These are phyloP conservation scores for Lachancea quebecensis DNA, from an alignment of 805 yeast genomes.

Conservation along the genomic window DNA sequence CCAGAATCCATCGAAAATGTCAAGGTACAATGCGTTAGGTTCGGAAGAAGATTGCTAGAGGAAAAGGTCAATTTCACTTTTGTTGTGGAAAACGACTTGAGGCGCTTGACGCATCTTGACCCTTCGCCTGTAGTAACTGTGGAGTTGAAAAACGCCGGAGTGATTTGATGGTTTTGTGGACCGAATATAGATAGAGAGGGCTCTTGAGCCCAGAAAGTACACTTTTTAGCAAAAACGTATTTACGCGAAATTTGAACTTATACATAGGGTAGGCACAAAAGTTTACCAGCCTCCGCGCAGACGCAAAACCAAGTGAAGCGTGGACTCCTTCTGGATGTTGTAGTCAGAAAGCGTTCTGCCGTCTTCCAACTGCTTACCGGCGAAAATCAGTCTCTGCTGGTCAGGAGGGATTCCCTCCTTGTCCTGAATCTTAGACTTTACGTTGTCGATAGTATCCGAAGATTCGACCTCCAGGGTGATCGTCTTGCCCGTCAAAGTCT, in stretches of 20 bases:
- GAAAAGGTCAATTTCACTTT: slow-evolving; percentile 9
- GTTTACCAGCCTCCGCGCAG: slow-evolving; percentile 55
- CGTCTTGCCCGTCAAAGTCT: slow-evolving; percentile 96
- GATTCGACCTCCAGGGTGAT: slow-evolving; percentile 93
- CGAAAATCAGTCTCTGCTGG: slow-evolving; percentile 73
- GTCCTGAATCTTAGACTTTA: slow-evolving; percentile 77
- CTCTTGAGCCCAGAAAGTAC: too few relatives aligned
- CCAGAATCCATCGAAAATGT: slow-evolving; percentile 50
- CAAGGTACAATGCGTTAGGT: slow-evolving; percentile 41
- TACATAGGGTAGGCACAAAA: slow-evolving; percentile 2
- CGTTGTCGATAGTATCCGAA: slow-evolving; percentile 90
- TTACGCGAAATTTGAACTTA: background rate
- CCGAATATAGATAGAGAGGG: too few relatives aligned
- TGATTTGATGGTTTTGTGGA: background rate
- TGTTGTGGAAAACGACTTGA: slow-evolving; percentile 22
- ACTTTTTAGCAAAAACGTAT: slow-evolving; percentile 12
- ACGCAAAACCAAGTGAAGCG: slow-evolving; percentile 64
- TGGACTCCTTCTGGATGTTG: slow-evolving; percentile 68
- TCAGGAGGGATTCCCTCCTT: slow-evolving; percentile 96
- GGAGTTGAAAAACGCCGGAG: slow-evolving; percentile 17
- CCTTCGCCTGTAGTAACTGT: slow-evolving; percentile 41
- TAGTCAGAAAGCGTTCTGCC: slow-evolving; percentile 67
- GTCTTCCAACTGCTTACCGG: slow-evolving; percentile 67
- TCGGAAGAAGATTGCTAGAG: slow-evolving; percentile 27
- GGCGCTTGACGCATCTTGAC: slow-evolving; percentile 30